phyloP scores from a whole-genome alignment of 768 basidiomycete species.

The Boletellus emodensis region DNA sequence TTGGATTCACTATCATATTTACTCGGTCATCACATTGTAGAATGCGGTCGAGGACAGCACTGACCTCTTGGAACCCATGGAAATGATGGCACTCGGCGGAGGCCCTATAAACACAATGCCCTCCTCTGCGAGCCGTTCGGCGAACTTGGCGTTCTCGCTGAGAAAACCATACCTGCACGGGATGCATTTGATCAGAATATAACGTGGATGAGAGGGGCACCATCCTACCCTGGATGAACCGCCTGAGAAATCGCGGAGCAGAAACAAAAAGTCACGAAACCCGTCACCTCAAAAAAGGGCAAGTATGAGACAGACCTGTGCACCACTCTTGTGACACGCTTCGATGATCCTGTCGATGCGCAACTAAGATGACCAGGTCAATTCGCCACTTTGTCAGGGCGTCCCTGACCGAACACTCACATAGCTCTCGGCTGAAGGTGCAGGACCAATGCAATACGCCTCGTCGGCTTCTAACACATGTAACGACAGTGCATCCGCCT shows the following conservation, averaged over 20 bases:
- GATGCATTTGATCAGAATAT: neutral
- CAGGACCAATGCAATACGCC: slow-evolving; percentile 91
- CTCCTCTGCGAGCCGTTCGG: slow-evolving; percentile 65
- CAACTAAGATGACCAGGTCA: slow-evolving; percentile 45
- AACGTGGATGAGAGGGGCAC: neutral
- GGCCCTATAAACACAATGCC: slow-evolving; percentile 92
- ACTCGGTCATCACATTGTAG: neutral
- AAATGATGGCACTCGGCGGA: slow-evolving; percentile 79
- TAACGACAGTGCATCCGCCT: slow-evolving; percentile 74
- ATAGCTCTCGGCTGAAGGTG: slow-evolving; percentile 84
- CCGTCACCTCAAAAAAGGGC: neutral
- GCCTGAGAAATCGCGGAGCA: slow-evolving; percentile 49
- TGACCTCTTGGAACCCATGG: slow-evolving; percentile 95
- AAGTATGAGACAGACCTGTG: slow-evolving; percentile 54
- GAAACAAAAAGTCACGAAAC: neutral
- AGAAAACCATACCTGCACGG: slow-evolving; percentile 74
- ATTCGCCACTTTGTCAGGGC: neutral
- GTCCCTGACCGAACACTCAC: slow-evolving; percentile 42
- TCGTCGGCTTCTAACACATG: slow-evolving; percentile 88
- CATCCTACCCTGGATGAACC: slow-evolving; percentile 79
- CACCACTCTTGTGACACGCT: slow-evolving; percentile 74
- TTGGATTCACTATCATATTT: slow-evolving; percentile 73
- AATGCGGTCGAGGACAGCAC: slow-evolving; percentile 1
- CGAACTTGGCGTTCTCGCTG: slow-evolving; percentile 86
- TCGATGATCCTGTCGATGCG: slow-evolving; percentile 86